phyloP scores from a whole-genome alignment of 345 rosid species.

The Cardamine chenopodiifolia region DNA sequence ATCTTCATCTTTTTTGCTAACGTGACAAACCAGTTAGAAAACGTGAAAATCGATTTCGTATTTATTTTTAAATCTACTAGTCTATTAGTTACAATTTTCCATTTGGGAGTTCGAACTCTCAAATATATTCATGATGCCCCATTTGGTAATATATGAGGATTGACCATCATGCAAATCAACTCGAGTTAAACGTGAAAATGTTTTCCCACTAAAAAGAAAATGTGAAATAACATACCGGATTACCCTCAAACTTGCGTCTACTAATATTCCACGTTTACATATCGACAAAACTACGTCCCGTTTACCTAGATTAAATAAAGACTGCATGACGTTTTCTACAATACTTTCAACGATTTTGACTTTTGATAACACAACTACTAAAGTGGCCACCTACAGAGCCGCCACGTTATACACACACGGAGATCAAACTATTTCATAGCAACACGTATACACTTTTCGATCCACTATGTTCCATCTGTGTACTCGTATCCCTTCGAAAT shows the following conservation, averaged over 20 bases:
- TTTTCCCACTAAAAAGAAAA: no score
- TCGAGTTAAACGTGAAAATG: background rate
- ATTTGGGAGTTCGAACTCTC: background rate
- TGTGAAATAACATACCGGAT: no score
- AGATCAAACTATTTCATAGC: background rate
- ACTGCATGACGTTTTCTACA: background rate
- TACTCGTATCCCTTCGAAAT: background rate
- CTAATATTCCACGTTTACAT: background rate
- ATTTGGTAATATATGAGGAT: background rate
- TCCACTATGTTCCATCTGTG: background rate
- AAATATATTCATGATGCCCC: background rate
- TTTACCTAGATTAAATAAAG: background rate
- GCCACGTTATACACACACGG: constrained; percentile 8
- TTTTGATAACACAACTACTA: background rate
- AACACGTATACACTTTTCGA: background rate
- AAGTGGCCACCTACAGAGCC: background rate
- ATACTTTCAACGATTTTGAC: background rate
- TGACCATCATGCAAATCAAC: background rate
- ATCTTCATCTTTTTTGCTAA: no score
- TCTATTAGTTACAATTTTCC: background rate
- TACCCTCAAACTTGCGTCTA: no score
- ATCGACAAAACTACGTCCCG: background rate
- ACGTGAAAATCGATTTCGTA: background rate
- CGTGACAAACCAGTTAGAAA: background rate
- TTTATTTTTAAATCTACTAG: background rate